These are phyloP conservation scores for Yarrowia hollandica DNA, from an alignment of 805 yeast genomes.

Conservation along the genomic window DNA sequence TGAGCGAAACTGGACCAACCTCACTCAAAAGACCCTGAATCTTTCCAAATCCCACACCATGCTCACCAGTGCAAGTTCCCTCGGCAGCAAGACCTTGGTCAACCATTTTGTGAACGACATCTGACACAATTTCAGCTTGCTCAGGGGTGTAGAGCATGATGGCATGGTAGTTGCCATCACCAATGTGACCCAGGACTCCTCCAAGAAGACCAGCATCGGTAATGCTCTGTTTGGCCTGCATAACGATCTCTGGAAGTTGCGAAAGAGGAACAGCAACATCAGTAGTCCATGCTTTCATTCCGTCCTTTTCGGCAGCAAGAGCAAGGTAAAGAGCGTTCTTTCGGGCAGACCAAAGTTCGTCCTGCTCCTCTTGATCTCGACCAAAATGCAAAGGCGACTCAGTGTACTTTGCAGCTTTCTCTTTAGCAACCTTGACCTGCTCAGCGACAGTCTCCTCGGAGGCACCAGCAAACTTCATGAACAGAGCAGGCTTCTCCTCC, in stretches of 20 bases:
- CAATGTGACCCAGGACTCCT: slow-evolving; percentile 76
- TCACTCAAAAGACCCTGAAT: slow-evolving; percentile 60
- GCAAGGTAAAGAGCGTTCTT: slow-evolving; percentile 68
- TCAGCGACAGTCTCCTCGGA: slow-evolving; percentile 47
- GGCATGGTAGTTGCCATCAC: slow-evolving; percentile 81
- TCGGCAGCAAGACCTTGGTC: slow-evolving; percentile 64
- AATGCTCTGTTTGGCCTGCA: slow-evolving; percentile 60
- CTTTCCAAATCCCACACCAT: slow-evolving; percentile 78
- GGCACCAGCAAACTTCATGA: slow-evolving; percentile 63
- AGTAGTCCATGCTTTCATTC: slow-evolving; percentile 60
- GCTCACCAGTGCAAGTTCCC: slow-evolving; percentile 87
- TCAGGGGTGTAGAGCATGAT: slow-evolving; percentile 46
- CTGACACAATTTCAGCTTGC: slow-evolving; percentile 49
- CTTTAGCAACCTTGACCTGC: slow-evolving; percentile 48
- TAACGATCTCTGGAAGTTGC: slow-evolving; percentile 59
- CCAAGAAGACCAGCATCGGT: slow-evolving; percentile 53
- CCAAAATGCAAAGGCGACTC: slow-evolving; percentile 65
- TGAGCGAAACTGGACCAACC: slow-evolving; percentile 65
- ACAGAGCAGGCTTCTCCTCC: slow-evolving; percentile 60
- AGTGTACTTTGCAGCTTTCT: slow-evolving; percentile 56
- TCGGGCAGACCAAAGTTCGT: slow-evolving; percentile 73
- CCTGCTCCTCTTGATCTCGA: slow-evolving; percentile 55
- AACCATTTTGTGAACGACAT: slow-evolving; percentile 61
- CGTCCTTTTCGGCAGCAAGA: slow-evolving; percentile 49
- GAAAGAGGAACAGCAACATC: slow-evolving; percentile 85